Base-by-base conservation (phyloP, 2,329 filamentous ascomycete species). In the Diaporthe nobilis region DNA sequence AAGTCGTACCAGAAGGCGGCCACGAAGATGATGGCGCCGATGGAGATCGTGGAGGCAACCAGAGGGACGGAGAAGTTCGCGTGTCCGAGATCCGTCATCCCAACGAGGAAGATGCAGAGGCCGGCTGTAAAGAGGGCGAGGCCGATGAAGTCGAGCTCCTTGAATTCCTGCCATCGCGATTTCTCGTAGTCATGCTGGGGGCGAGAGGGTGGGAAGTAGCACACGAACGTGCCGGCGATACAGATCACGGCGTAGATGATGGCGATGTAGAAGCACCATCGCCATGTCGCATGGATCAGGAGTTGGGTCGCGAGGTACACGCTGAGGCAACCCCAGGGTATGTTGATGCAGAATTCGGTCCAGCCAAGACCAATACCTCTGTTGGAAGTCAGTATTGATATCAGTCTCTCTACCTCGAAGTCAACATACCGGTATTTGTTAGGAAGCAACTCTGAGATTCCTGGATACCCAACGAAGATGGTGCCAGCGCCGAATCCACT, bases 381-480 rank as follows among this genome's bases (percentile, higher is more conserved):
- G 47, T 10, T 42, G 4, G n/a, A 12, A 22, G 34, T 70, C 34
- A 70, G 65, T 9, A 22, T 13, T 22, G 1, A 1, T 15, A 55
- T n/a, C 15, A 2, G 8, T 3, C 5, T 25, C 6, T 10, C 2
- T 22, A 2, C 5, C 6, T 13, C 1, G 39, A 63, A 70, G 42
- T 15, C 55, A 20, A 71, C 75, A 20, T 61, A 81, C 71, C 82
- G 79, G 74, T 82, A 84, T 75, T 83, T 84, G 76, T 84, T 84
- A 39, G 82, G 82, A 17, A 84, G 77, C 73, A 84, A 72, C 77
- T 84, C 82, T 10, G 79, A 77, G 25, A 84, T 82, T 22, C 82
- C 82, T 1, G 82, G 80, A 68, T 83, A 84, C 2, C 80, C 79
- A 10, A 83, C 82, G 44, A 84, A 83, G 42, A 83, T 79, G 28